A percentile compares a stretch with the other conserved stretches of the same genome.
Conservation (phyloP, 2,329 filamentous ascomycete species). For the Ceratocystis albifundus region DNA sequence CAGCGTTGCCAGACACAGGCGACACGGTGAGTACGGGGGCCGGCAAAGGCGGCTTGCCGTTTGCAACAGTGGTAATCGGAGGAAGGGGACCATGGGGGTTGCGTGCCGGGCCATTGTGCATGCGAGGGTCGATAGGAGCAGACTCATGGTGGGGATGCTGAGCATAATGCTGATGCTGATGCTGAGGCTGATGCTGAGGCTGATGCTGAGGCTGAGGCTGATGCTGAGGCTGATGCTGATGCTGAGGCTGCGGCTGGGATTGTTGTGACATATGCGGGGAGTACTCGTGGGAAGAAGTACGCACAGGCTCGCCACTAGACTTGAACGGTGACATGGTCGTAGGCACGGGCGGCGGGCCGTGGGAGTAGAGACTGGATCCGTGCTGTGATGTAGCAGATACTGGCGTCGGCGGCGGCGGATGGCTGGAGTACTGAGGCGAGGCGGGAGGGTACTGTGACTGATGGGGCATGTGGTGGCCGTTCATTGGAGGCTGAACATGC, state of each 20-base stretch:
- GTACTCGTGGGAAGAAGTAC: constrained; percentile 30
- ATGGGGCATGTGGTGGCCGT: constrained; percentile 27
- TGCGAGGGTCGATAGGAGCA: constrained; percentile 33
- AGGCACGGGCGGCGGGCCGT: not conserved
- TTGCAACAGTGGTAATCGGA: constrained; percentile 31
- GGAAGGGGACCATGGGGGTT: constrained; percentile 37
- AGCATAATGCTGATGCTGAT: constrained; percentile 19
- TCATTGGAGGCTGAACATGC: constrained; percentile 27
- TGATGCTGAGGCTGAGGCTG: constrained; percentile 25
- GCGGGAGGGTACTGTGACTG: constrained; percentile 30
- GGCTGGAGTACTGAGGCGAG: constrained; percentile 25
- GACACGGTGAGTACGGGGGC: constrained; percentile 39
- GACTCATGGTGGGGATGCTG: constrained; percentile 28
- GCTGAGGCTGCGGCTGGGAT: no score
- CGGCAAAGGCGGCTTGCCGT: constrained; percentile 34
- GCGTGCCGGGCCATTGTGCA: constrained; percentile 30
- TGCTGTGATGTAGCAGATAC: constrained; percentile 25
- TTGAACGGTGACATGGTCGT: constrained; percentile 24
- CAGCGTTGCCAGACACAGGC: constrained; percentile 32
- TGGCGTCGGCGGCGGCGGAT: constrained; percentile 28
- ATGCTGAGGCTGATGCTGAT: constrained; percentile 19
- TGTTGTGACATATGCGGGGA: constrained; percentile 33
- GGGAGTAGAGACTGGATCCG: constrained; percentile 22
- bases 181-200: constrained; percentile 21
- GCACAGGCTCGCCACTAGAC: constrained; percentile 16